These are phyloP conservation scores for Cunninghamia lanceolata DNA, from an alignment of 75 land plant species.

Conservation along the genomic window DNA sequence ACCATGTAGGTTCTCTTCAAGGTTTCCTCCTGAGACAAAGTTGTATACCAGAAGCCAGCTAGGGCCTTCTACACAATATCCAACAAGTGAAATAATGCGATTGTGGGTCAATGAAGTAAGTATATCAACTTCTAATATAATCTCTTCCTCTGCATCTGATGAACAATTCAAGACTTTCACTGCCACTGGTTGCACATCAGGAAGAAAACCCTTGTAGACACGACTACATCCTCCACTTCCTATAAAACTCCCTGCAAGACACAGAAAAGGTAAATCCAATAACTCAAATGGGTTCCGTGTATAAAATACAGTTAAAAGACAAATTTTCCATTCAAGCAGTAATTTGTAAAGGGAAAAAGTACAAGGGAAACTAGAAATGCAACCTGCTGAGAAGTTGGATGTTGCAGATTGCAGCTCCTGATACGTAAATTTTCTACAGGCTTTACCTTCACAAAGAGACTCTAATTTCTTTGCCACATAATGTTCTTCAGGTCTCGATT, in stretches of 20 bases:
- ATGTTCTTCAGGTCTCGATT: conserved; percentile 1
- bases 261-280: not conserved
- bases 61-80: conserved; percentile 53
- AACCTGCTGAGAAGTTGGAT: conserved; percentile 71
- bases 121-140: conserved; percentile 57
- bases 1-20: conserved; percentile 94
- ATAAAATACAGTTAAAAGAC: not conserved
- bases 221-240: conserved; percentile 76
- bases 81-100: conserved; percentile 48
- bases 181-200: conserved; percentile 43
- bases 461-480: conserved; percentile 50
- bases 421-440: conserved; percentile 55
- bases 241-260: conserved; percentile 63
- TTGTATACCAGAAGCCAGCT: conserved; percentile 77
- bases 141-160: conserved; percentile 39
- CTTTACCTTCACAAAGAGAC: conserved; percentile 50
- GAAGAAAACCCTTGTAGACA: conserved; percentile 50
- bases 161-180: conserved; percentile 60
- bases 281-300: not conserved
- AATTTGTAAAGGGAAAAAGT: not conserved
- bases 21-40: conserved; percentile 75
- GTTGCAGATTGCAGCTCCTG: conserved; percentile 70
- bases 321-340: conserved; percentile 1
- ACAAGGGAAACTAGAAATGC: not conserved
- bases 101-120: conserved; percentile 35